Evolutionary conservation across 371 early-diverging fungal genomes (phyloP).

Genomic region (Mucor sp.): DNA sequence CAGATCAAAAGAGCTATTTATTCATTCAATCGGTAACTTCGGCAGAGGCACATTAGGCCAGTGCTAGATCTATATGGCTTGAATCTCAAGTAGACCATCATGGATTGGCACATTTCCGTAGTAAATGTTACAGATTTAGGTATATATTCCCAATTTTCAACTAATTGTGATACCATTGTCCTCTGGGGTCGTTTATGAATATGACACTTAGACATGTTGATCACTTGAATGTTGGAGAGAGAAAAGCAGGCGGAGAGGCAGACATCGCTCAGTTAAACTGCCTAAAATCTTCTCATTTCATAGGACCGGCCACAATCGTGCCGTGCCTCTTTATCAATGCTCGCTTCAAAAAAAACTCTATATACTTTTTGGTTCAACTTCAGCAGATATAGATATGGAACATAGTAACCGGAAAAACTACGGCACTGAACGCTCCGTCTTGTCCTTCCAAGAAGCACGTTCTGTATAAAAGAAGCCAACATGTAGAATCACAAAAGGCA

Average conservation of each 20-base stretch:
- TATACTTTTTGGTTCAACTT: background rate
- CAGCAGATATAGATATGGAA: background rate
- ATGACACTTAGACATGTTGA: background rate
- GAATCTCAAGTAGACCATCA: background rate
- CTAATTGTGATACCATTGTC: background rate
- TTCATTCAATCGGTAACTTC: background rate
- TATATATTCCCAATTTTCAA: background rate
- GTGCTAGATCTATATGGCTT: background rate
- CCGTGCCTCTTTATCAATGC: constrained; percentile 1
- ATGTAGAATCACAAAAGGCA: background rate
- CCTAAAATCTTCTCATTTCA: background rate
- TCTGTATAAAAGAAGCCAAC: background rate
- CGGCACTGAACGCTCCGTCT: constrained; percentile 1
- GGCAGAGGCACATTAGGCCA: background rate
- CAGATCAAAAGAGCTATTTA: background rate
- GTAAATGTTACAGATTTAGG: background rate
- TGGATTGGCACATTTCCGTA: background rate
- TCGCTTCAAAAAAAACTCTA: background rate
- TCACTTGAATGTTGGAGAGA: background rate
- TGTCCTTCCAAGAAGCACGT: background rate
- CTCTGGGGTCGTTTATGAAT: background rate
- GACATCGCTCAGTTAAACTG: background rate
- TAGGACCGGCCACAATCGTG: background rate
- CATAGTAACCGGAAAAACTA: constrained; percentile 5
- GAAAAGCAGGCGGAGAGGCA: background rate